Percentiles rank a stretch among this genome's conserved stretches.
Evolutionary conservation across 768 basidiomycete species (phyloP).

Genomic region (Suillus placidus): DNA sequence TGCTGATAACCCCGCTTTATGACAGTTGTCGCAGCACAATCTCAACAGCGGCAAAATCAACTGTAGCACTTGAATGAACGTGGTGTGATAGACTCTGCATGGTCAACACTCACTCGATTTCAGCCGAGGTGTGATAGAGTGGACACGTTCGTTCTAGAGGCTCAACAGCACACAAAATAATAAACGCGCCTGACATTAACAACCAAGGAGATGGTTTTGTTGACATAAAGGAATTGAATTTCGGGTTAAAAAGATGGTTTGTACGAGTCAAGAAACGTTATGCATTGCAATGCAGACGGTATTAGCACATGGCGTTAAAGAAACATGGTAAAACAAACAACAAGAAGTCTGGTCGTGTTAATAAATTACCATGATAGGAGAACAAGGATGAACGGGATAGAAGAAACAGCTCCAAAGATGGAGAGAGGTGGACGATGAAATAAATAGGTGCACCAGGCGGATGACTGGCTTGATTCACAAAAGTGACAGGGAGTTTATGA

Average conservation of each 20-base stretch:
- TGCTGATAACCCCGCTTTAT: too few species aligned
- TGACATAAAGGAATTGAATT: background rate
- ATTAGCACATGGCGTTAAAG: background rate
- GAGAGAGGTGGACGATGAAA: background rate
- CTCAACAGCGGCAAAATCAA: background rate
- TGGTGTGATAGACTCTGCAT: background rate
- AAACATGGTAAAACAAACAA: slow-evolving; percentile 6
- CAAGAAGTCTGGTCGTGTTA: slow-evolving; percentile 1
- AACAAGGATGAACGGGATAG: slow-evolving; percentile 6
- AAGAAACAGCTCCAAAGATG: slow-evolving; percentile 4
- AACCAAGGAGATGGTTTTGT: background rate
- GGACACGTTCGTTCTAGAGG: background rate
- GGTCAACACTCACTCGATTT: background rate
- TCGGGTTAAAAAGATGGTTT: background rate
- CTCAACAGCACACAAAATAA: background rate
- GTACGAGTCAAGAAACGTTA: background rate
- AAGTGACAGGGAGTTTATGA: background rate
- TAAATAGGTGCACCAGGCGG: background rate
- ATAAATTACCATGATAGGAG: slow-evolving; percentile 9
- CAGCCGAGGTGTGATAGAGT: background rate
- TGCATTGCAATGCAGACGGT: background rate
- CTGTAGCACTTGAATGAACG: background rate
- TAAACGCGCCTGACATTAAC: background rate
- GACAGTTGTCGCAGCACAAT: background rate
- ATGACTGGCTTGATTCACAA: too few species aligned